A percentile compares a stretch with the other conserved stretches of the same genome.
Conservation (phyloP, 768 basidiomycete species). For the Lentinula edodes region DNA sequence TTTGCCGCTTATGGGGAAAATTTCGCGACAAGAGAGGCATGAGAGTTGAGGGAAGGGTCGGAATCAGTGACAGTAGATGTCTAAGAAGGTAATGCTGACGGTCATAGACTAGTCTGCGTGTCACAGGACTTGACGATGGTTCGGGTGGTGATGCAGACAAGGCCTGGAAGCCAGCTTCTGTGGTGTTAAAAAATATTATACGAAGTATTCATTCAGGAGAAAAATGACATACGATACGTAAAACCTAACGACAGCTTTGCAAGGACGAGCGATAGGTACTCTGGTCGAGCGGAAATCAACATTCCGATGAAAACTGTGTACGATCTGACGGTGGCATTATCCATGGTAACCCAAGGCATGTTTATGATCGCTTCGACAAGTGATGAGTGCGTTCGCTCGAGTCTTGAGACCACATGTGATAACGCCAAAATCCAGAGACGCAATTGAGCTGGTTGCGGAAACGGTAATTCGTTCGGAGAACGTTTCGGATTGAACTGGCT, state of each 20-base stretch:
- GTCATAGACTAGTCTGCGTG: conserved; percentile 78
- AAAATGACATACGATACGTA: conserved; percentile 69
- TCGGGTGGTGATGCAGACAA: conserved; percentile 54
- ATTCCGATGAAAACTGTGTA: conserved; percentile 90
- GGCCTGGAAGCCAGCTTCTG: conserved; percentile 71
- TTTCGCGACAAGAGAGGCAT: conserved; percentile 77
- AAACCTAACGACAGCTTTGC: conserved; percentile 80
- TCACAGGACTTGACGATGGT: conserved; percentile 64
- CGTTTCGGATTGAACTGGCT: conserved; percentile 69
- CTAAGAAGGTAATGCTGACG: conserved; percentile 82
- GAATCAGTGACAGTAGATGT: conserved; percentile 84
- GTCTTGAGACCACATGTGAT: conserved; percentile 85
- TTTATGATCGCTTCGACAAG: conserved; percentile 84
- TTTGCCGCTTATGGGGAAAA: conserved; percentile 94
- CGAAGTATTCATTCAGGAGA: conserved; percentile 1
- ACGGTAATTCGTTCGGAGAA: conserved; percentile 21
- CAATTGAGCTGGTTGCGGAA: conserved; percentile 50
- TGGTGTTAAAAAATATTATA: conserved; percentile 7
- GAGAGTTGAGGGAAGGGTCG: conserved; percentile 84
- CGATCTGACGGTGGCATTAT: conserved; percentile 76
- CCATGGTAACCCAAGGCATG: conserved; percentile 92
- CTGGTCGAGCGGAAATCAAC: conserved; percentile 85
- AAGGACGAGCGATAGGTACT: conserved; percentile 84
- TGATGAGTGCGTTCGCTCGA: conserved; percentile 73
- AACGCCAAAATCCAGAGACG: conserved; percentile 82